Conservation (phyloP, 805 yeast genomes). For the Wickerhamiella vanderwaltii region DNA sequence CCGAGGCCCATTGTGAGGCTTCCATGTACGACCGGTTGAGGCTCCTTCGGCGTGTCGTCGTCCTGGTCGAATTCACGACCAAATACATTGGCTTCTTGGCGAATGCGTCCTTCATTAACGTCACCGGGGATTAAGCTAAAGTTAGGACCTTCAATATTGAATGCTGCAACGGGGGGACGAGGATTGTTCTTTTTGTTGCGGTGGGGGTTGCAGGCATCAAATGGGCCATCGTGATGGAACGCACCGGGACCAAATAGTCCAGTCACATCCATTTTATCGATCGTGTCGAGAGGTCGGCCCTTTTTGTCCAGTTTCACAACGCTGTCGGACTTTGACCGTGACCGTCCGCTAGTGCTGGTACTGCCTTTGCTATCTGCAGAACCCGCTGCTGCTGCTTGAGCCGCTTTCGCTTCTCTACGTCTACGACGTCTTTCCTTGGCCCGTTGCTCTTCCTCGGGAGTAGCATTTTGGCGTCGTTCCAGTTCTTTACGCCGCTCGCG, state of each 20-base stretch:
- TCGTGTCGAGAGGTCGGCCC: slow-evolving; percentile 69
- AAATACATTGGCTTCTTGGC: slow-evolving; percentile 58
- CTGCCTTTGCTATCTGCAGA: not conserved
- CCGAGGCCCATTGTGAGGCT: slow-evolving; percentile 80
- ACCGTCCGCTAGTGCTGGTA: slow-evolving; percentile 8
- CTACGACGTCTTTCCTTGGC: slow-evolving; percentile 8
- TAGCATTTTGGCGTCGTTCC: slow-evolving; percentile 15
- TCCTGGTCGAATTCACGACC: slow-evolving; percentile 39
- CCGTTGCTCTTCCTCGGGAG: slow-evolving; percentile 11
- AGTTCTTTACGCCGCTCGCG: slow-evolving; percentile 19
- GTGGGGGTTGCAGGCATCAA: slow-evolving; percentile 96
- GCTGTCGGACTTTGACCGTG: slow-evolving; percentile 20
- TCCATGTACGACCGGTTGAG: slow-evolving; percentile 68
- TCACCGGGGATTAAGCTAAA: slow-evolving; percentile 51
- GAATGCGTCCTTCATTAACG: slow-evolving; percentile 28
- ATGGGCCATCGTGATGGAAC: slow-evolving; percentile 98
- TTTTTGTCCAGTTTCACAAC: slow-evolving; percentile 25
- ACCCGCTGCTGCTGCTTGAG: not conserved
- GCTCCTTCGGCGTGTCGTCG: slow-evolving; percentile 9
- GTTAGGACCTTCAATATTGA: slow-evolving; percentile 93
- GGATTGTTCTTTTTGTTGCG: slow-evolving; percentile 52
- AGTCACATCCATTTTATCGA: slow-evolving; percentile 91
- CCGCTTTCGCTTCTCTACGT: slow-evolving; percentile 2
- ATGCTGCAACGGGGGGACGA: slow-evolving; percentile 88
- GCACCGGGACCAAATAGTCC: slow-evolving; percentile 86